Evolutionary conservation across 306 rosid species (phyloP).

Genomic region (Lithocarpus polystachyus): DNA sequence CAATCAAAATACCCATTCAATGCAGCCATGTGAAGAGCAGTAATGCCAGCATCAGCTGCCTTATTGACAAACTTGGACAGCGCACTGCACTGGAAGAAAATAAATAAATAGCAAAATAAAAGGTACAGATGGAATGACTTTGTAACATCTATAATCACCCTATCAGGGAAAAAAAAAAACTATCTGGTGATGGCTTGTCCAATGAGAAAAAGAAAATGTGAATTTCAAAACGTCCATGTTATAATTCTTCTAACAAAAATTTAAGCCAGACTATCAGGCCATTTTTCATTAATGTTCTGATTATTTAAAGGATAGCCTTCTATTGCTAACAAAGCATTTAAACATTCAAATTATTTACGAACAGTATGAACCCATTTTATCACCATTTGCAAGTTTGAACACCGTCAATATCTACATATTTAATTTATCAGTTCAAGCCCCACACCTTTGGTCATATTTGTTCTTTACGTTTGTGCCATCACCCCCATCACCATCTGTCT

Average conservation of each 20-base stretch:
- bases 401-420: neutral
- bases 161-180: neutral
- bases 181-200: neutral
- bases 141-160: neutral
- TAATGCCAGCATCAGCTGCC: slow-evolving; percentile 93
- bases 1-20: slow-evolving; percentile 85
- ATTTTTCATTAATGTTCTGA: neutral
- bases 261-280: neutral
- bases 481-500: slow-evolving; percentile 24
- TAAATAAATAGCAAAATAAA: slow-evolving; percentile 58
- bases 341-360: neutral
- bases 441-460: slow-evolving; percentile 62
- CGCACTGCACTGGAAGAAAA: slow-evolving; percentile 80
- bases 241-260: neutral
- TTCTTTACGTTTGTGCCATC: slow-evolving; percentile 46
- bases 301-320: neutral
- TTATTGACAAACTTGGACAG: slow-evolving; percentile 86
- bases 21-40: slow-evolving; percentile 97
- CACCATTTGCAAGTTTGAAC: neutral
- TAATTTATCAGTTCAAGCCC: neutral
- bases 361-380: neutral
- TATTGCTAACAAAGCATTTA: neutral
- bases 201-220: neutral
- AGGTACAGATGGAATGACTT: slow-evolving; percentile 24
- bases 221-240: neutral